Evolutionary conservation across 2,329 filamentous ascomycete species (phyloP).

Genomic region (Fusarium nanum): DNA sequence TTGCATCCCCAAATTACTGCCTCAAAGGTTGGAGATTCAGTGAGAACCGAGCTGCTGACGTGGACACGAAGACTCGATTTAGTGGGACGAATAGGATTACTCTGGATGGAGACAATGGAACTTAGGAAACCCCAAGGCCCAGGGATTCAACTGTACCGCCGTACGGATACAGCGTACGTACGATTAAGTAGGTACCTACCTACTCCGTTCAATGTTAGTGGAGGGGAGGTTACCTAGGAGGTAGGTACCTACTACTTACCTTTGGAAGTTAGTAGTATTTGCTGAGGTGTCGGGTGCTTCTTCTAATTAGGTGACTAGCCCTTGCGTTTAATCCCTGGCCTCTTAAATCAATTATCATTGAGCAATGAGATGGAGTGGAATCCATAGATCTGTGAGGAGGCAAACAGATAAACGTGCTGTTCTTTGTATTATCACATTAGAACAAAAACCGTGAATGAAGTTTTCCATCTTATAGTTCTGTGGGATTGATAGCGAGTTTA

Average conservation of each 20-base stretch:
- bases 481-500: not conserved
- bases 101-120: conserved; percentile 5
- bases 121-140: not conserved
- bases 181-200: too few relatives aligned
- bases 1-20: conserved; percentile 1
- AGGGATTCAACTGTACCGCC: conserved; percentile 12
- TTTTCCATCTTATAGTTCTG: not conserved
- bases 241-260: too few relatives aligned
- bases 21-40: conserved; percentile 6
- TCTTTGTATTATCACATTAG: not conserved
- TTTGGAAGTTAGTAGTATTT: not conserved
- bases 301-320: not conserved
- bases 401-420: not conserved
- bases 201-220: too few relatives aligned
- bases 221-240: too few relatives aligned
- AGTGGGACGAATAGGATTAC: conserved; percentile 13
- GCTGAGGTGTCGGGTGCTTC: not conserved
- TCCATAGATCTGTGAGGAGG: not conserved
- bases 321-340: not conserved
- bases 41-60: conserved; percentile 37
- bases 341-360: conserved; percentile 16
- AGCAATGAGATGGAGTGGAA: conserved; percentile 4
- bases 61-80: conserved; percentile 32
- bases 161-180: too few relatives aligned
- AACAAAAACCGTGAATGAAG: not conserved